Evolutionary conservation across 371 early-diverging fungal species (phyloP).

Genomic region (Fennellomyces sp.): DNA sequence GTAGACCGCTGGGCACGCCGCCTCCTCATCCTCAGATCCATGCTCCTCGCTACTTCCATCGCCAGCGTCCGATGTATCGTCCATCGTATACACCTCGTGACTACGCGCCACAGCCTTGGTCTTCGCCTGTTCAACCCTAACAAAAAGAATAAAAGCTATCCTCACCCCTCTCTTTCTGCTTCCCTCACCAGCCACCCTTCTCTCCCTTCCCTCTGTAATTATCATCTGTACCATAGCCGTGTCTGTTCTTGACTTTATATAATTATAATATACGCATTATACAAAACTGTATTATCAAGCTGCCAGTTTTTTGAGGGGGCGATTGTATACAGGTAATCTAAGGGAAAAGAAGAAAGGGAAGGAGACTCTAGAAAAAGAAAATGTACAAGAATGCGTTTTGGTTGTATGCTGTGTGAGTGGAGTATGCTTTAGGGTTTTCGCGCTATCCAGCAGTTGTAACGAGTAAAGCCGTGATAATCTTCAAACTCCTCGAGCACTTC

Average conservation of each 20-base stretch:
- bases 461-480: constrained; percentile 44
- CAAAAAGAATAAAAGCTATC: background rate
- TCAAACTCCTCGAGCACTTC: constrained; percentile 50
- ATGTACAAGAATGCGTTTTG: constrained; percentile 5
- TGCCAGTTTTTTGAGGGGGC: too few relatives aligned
- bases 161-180: background rate
- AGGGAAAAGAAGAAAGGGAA: too few relatives aligned
- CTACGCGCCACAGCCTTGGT: background rate
- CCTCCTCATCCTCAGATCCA: background rate
- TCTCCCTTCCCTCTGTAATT: too few relatives aligned
- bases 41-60: background rate
- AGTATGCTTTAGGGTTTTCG: constrained; percentile 15
- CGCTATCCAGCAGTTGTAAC: constrained; percentile 48
- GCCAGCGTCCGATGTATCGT: background rate
- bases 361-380: too few relatives aligned
- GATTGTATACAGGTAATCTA: too few relatives aligned
- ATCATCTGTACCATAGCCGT: too few relatives aligned
- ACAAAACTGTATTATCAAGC: too few relatives aligned
- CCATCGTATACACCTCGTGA: constrained; percentile 1
- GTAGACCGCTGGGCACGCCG: background rate
- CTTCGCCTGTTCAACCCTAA: constrained; percentile 1
- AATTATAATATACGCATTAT: too few relatives aligned
- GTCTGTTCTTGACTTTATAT: too few relatives aligned
- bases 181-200: background rate
- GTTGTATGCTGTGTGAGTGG: background rate